Evolutionary conservation across 306 rosid genomes (phyloP), one percentile per base, ranked within the genome.

Genomic region (Fragaria ananassa): DNA sequence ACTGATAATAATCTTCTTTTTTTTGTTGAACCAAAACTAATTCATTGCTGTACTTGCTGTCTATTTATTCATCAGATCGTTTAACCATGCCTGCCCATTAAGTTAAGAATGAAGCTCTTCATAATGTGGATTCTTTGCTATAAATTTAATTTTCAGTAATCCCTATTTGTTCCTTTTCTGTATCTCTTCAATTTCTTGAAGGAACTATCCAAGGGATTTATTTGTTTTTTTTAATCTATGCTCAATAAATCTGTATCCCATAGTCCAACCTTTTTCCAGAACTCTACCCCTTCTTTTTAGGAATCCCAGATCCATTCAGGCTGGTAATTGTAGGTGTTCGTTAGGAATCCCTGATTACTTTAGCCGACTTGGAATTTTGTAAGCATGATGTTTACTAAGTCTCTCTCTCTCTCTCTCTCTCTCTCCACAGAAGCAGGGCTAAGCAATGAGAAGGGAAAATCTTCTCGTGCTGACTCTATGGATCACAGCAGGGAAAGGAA

Each of bases 401-500:
- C 46, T 42, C 46, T 42, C 46, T 41, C 44, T 62, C 46, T 44
- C 60, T 71, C 10, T 51, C 39, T 71, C 21, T 49, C 11, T 8
- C 58, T 15, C 0, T 23, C 60, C 61, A 74, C 34, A 45, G 41
- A 19, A 44, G 66, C 96, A 92, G 98, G 96, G 72, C 76, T 57
- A 49, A 77, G 35, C 76, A 82, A 79, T 74, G 87, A 82, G 76
- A 85, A 60, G 62, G 76, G 83, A 68, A 80, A 81, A 72, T 79
- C 70, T 74, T 82, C 83, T 46, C 29, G 5, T 37, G 17, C 46
- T 56, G 72, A 66, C 82, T 83, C 84, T 58, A 34, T 77, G 68
- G 81, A 84, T 73, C 89, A 85, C 62, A 85, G 67, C 79, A 83
- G 71, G 78, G 83, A 82, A 83, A 78, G 47, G 10, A 86, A 80